phyloP scores from a whole-genome alignment of 1,284 basidiomycete species.

The Pisolithus thermaeus region DNA sequence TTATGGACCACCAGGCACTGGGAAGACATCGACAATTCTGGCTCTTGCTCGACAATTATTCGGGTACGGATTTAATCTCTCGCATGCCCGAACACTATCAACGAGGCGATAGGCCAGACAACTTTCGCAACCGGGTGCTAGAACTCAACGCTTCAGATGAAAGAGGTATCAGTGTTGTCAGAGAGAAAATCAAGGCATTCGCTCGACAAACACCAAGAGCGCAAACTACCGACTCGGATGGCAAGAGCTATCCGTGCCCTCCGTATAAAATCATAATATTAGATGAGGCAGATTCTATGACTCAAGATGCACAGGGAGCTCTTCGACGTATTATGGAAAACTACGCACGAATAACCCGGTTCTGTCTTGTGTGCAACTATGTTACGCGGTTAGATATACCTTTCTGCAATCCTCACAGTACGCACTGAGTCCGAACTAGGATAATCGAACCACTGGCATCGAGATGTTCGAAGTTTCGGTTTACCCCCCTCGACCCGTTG shows the following conservation, averaged over 20 bases:
- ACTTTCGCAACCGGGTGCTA: slow-evolving; percentile 89
- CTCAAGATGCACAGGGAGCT: slow-evolving; percentile 96
- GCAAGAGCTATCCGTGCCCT: slow-evolving; percentile 88
- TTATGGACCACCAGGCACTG: slow-evolving; percentile 98
- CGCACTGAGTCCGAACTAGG: slow-evolving; percentile 37
- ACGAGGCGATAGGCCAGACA: slow-evolving; percentile 68
- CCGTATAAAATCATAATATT: slow-evolving; percentile 99
- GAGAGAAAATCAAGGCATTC: slow-evolving; percentile 99
- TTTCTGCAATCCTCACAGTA: neutral
- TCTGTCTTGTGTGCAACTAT: slow-evolving; percentile 99
- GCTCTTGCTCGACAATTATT: slow-evolving; percentile 93
- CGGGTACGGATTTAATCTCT: slow-evolving; percentile 52
- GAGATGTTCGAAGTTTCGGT: slow-evolving; percentile 99
- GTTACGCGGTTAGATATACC: slow-evolving; percentile 75
- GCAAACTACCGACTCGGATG: slow-evolving; percentile 68
- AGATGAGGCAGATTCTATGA: slow-evolving; percentile 99
- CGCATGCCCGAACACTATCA: slow-evolving; percentile 1
- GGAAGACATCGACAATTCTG: slow-evolving; percentile 98
- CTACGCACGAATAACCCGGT: slow-evolving; percentile 93
- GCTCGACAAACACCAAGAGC: slow-evolving; percentile 91
- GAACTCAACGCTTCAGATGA: slow-evolving; percentile 99
- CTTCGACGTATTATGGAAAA: slow-evolving; percentile 98
- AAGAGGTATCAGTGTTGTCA: slow-evolving; percentile 92
- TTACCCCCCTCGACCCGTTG: slow-evolving; percentile 81
- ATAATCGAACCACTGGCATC: slow-evolving; percentile 99